Evolutionary conservation across 106 monocot species (phyloP).

Genomic region (Gastrodia elata): DNA sequence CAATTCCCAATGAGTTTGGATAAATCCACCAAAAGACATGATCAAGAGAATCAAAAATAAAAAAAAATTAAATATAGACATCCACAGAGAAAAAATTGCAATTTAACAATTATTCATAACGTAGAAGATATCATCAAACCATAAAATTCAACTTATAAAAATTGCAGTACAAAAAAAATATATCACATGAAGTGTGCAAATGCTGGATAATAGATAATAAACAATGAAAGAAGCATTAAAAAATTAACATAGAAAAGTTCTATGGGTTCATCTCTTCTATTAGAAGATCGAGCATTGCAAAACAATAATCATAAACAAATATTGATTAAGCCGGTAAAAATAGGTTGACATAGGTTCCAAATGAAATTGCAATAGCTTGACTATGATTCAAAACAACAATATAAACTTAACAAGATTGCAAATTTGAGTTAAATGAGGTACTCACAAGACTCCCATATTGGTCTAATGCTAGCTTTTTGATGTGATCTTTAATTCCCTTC

Average conservation of each 20-base stretch:
- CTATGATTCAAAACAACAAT: not conserved
- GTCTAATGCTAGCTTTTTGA: conserved; percentile 62
- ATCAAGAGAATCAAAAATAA: not conserved
- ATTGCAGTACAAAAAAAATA: not conserved
- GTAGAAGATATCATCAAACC: not conserved
- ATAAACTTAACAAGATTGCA: not conserved
- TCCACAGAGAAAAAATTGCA: not conserved
- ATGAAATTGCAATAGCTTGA: not conserved
- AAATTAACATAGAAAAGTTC: not conserved
- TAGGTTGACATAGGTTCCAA: not conserved
- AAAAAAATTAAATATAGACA: not conserved
- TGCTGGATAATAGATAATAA: not conserved
- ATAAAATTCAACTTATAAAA: not conserved
- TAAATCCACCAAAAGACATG: not conserved
- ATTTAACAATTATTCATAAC: not conserved
- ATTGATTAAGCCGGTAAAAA: not conserved
- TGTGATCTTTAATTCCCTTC: conserved; percentile 74
- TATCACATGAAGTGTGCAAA: not conserved
- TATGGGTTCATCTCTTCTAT: not conserved
- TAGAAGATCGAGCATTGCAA: not conserved
- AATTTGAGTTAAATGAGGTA: conserved; percentile 5
- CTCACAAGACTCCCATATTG: conserved; percentile 78
- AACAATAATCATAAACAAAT: not conserved
- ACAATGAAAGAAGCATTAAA: not conserved
- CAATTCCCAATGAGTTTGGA: not conserved